Conservation (phyloP, 1,139 yeast species). For the Pichia sp. region DNA sequence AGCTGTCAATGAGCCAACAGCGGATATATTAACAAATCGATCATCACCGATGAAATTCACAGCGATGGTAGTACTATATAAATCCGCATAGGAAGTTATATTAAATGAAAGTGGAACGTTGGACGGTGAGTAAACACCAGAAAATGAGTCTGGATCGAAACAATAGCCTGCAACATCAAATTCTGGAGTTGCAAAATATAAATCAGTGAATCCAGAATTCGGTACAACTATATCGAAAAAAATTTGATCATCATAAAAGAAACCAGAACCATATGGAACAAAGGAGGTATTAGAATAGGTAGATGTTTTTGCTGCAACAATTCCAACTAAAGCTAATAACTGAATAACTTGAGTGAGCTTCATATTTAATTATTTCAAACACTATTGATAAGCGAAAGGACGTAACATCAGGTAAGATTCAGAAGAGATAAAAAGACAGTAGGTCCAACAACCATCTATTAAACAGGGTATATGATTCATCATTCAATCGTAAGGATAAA, state of each 20-base stretch:
- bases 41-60: conserved; percentile 14
- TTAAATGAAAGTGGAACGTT: conserved; percentile 8
- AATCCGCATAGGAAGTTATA: conserved; percentile 5
- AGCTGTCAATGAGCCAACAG: conserved; percentile 13
- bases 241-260: conserved; percentile 16
- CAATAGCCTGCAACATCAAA: conserved; percentile 22
- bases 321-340: conserved; percentile 19
- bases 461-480: too few species aligned
- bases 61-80: conserved; percentile 13
- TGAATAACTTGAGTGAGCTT: conserved; percentile 17
- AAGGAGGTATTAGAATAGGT: conserved; percentile 16
- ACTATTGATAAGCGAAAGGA: too few species aligned
- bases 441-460: too few species aligned
- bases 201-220: conserved; percentile 17
- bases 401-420: too few species aligned
- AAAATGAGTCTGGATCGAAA: conserved; percentile 11
- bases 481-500: too few species aligned
- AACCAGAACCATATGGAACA: conserved; percentile 23
- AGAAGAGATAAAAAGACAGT: too few species aligned
- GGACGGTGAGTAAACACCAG: conserved; percentile 16
- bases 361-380: too few species aligned
- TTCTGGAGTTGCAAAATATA: conserved; percentile 19
- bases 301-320: conserved; percentile 16
- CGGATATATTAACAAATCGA: conserved; percentile 8
- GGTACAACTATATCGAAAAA: conserved; percentile 21